phyloP scores from a whole-genome alignment of 2,329 filamentous ascomycete species.

The Aulographum hederae region DNA sequence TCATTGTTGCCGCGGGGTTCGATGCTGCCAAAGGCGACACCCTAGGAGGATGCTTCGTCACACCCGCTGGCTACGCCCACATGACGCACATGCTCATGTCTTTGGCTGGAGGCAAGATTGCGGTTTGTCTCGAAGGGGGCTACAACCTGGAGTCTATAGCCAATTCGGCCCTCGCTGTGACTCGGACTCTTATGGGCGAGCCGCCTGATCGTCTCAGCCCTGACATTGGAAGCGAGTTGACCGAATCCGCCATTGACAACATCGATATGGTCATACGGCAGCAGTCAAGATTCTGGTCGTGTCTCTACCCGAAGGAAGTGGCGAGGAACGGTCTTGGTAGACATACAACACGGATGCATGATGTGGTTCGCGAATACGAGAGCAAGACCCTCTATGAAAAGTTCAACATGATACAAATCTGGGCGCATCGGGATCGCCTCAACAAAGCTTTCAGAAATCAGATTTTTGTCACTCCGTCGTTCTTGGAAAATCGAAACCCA shows the following conservation, averaged over 20 bases:
- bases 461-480: too few species aligned
- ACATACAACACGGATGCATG: slow-evolving; percentile 45
- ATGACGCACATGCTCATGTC: slow-evolving; percentile 99
- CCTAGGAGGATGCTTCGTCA: slow-evolving; percentile 81
- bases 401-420: slow-evolving; percentile 62
- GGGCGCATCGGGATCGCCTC: slow-evolving; percentile 55
- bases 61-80: slow-evolving; percentile 80
- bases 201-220: slow-evolving; percentile 49
- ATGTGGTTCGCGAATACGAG: slow-evolving; percentile 65
- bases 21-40: slow-evolving; percentile 90
- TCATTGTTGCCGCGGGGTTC: slow-evolving; percentile 90
- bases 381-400: slow-evolving; percentile 51
- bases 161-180: slow-evolving; percentile 78
- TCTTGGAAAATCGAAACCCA: too few species aligned
- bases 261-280: slow-evolving; percentile 38
- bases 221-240: slow-evolving; percentile 23
- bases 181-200: slow-evolving; percentile 85
- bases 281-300: slow-evolving; percentile 64
- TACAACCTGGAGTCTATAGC: slow-evolving; percentile 92
- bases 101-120: slow-evolving; percentile 71
- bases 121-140: slow-evolving; percentile 85
- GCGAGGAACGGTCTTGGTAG: too few species aligned
- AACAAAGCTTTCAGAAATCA: slow-evolving; percentile 72
- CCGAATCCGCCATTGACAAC: slow-evolving; percentile 33
- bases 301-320: slow-evolving; percentile 51